Conservation (phyloP, 1,284 basidiomycete genomes). For the Phellinidium pouzarii region DNA sequence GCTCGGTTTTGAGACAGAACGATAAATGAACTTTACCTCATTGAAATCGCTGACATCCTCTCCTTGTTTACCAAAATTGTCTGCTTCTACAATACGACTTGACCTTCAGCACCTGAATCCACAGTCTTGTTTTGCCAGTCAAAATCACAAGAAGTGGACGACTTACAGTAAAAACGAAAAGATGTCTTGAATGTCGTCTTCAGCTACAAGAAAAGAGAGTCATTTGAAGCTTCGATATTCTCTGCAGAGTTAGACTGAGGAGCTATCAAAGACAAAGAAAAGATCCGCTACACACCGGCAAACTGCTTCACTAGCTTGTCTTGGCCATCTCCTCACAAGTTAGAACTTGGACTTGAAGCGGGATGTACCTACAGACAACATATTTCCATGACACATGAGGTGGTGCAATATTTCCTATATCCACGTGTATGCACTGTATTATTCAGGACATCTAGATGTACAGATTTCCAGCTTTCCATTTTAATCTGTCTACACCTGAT, state of each 20-base stretch:
- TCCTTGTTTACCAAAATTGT: constrained; percentile 38
- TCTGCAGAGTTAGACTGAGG: constrained; percentile 36
- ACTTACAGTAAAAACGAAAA: constrained; percentile 53
- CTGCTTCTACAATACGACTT: constrained; percentile 40
- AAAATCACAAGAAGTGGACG: constrained; percentile 47
- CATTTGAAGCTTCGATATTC: constrained; percentile 49
- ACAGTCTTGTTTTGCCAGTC: constrained; percentile 50
- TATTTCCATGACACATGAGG: too few relatives aligned
- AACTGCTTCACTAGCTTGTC: constrained; percentile 54
- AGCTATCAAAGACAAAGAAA: background rate
- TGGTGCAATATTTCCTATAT: too few relatives aligned
- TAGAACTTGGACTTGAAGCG: too few relatives aligned
- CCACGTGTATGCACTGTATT: too few relatives aligned
- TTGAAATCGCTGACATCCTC: constrained; percentile 29
- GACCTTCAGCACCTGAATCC: constrained; percentile 42
- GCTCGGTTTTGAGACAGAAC: constrained; percentile 48
- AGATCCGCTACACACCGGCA: constrained; percentile 40
- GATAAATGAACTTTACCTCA: background rate
- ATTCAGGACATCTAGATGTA: too few relatives aligned
- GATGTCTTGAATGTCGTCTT: constrained; percentile 44
- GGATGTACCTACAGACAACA: too few relatives aligned
- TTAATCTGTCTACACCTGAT: too few relatives aligned
- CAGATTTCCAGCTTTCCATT: too few relatives aligned
- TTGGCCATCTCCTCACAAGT: constrained; percentile 46
- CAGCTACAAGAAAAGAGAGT: constrained; percentile 35